Evolutionary conservation across 208 protist species (phyloP).

Genomic region (Acanthamoeba rhysodes): DNA sequence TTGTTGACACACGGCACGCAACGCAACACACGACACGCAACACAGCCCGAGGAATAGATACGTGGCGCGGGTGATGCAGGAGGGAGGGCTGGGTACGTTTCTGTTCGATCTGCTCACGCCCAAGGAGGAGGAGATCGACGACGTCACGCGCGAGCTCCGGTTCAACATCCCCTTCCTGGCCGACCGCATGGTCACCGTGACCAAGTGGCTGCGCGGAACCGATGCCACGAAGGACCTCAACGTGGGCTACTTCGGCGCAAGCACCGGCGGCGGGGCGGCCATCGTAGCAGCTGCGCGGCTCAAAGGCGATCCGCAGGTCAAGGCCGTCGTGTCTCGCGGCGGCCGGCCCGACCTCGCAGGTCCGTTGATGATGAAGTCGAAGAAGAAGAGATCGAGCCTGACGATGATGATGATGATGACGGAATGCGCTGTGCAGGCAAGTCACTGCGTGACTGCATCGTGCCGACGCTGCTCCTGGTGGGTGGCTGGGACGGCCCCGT

Average conservation of each 20-base stretch:
- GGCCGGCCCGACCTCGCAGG: conserved; percentile 70
- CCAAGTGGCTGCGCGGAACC: conserved; percentile 36
- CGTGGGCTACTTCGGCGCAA: conserved; percentile 74
- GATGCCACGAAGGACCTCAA: conserved; percentile 39
- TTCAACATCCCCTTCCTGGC: conserved; percentile 76
- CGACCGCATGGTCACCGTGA: conserved; percentile 34
- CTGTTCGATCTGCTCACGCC: conserved; percentile 76
- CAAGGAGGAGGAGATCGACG: conserved; percentile 68
- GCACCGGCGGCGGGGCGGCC: conserved; percentile 68
- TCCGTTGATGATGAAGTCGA: background rate
- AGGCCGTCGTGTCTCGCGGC: conserved; percentile 67
- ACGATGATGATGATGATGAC: background rate
- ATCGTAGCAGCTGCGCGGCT: conserved; percentile 58
- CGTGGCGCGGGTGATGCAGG: conserved; percentile 49
- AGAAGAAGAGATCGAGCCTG: background rate
- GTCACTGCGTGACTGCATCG: conserved; percentile 3
- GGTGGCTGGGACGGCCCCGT: conserved; percentile 60
- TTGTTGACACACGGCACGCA: background rate
- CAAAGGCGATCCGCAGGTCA: conserved; percentile 39
- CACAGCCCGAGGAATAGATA: conserved; percentile 61
- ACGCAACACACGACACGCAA: too few relatives aligned
- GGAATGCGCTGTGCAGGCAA: background rate
- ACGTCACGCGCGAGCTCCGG: conserved; percentile 64
- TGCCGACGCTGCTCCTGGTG: conserved; percentile 58
- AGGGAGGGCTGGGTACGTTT: conserved; percentile 52